phyloP scores from a whole-genome alignment of 2,329 filamentous ascomycete species.

The Ascosphaera aggregata region DNA sequence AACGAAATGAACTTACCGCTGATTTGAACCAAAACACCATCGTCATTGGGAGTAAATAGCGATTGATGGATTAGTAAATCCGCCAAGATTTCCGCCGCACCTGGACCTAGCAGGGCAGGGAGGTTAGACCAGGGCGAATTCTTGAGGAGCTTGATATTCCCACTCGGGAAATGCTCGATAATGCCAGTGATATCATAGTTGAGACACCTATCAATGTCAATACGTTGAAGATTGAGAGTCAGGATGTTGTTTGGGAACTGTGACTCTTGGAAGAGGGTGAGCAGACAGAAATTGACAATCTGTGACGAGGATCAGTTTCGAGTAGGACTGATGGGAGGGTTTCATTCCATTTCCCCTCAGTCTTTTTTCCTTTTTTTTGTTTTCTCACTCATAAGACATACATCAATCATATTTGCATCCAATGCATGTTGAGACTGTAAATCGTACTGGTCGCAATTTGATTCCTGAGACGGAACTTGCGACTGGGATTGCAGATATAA shows the following conservation, averaged over 20 bases:
- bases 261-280: constrained; percentile 27
- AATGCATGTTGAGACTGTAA: constrained; percentile 19
- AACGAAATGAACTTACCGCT: constrained; percentile 33
- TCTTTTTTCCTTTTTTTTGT: too few relatives aligned
- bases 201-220: background rate
- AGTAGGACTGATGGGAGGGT: background rate
- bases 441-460: constrained; percentile 4
- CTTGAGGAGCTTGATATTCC: constrained; percentile 45
- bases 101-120: constrained; percentile 47
- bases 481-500: constrained; percentile 23
- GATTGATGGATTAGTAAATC: constrained; percentile 41
- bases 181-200: constrained; percentile 25
- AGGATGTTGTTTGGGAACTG: background rate
- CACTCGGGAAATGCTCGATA: constrained; percentile 40
- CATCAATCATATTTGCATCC: constrained; percentile 17
- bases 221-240: background rate
- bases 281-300: constrained; percentile 55
- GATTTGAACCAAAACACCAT: constrained; percentile 15
- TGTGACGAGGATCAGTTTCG: constrained; percentile 1
- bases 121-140: constrained; percentile 50
- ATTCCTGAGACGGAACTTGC: constrained; percentile 18
- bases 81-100: constrained; percentile 55
- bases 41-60: background rate
- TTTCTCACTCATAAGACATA: too few relatives aligned
- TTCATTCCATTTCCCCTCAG: too few relatives aligned